These are phyloP conservation scores for Cyclocybe aegerita DNA, from an alignment of 768 basidiomycete species.

Conservation along the genomic window DNA sequence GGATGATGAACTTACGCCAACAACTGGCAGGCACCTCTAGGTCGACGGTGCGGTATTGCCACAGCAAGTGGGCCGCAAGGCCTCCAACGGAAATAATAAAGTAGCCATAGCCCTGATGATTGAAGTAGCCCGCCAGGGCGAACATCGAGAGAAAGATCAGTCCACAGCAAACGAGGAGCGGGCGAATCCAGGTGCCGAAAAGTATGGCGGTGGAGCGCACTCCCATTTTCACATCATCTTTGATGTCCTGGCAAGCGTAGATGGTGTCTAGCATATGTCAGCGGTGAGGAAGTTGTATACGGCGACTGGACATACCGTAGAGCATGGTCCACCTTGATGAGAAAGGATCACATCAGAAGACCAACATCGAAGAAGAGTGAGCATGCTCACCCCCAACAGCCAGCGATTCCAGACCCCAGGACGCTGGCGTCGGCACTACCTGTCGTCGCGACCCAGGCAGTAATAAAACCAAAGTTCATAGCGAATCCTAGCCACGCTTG, in stretches of 20 bases:
- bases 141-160: slow-evolving; percentile 51
- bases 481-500: slow-evolving; percentile 62
- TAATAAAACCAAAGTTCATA: slow-evolving; percentile 55
- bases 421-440: slow-evolving; percentile 29
- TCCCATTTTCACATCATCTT: slow-evolving; percentile 71
- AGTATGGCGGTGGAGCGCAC: slow-evolving; percentile 77
- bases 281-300: background rate
- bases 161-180: slow-evolving; percentile 54
- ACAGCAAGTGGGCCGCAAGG: slow-evolving; percentile 39
- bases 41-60: slow-evolving; percentile 47
- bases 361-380: background rate
- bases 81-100: slow-evolving; percentile 47
- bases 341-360: background rate
- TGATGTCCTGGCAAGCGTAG: slow-evolving; percentile 79
- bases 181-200: slow-evolving; percentile 59
- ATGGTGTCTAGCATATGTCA: slow-evolving; percentile 46
- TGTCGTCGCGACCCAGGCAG: slow-evolving; percentile 45
- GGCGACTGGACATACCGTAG: slow-evolving; percentile 31
- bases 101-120: slow-evolving; percentile 49
- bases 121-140: slow-evolving; percentile 49
- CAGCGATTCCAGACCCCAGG: slow-evolving; percentile 33
- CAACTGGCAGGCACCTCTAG: slow-evolving; percentile 44
- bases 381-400: slow-evolving; percentile 45
- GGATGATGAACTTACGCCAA: slow-evolving; percentile 33
- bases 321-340: slow-evolving; percentile 46